These are phyloP conservation scores for Aspergillus sp. DNA, from an alignment of 2,329 filamentous ascomycete species.

Conservation along the genomic window DNA sequence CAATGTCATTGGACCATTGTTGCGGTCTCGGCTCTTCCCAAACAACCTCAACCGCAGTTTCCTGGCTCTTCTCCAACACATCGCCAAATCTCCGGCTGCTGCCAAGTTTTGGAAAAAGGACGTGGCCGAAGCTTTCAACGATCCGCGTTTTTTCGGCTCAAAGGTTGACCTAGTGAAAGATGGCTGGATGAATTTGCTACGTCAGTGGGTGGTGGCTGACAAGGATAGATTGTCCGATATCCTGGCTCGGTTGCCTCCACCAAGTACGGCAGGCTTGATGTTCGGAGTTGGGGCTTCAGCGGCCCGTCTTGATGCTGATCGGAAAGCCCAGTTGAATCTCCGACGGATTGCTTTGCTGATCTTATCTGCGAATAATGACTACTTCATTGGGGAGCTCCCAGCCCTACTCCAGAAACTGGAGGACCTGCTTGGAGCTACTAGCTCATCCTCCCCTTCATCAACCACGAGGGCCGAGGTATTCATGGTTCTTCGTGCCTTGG, in stretches of 20 bases:
- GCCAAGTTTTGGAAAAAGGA: constrained; percentile 94
- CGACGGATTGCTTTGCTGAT: constrained; percentile 77
- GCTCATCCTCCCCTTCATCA: constrained; percentile 87
- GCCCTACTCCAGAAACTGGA: constrained; percentile 77
- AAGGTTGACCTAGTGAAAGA: constrained; percentile 62
- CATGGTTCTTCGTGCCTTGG: constrained; percentile 78
- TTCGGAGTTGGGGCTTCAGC: constrained; percentile 97
- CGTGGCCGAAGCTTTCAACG: constrained; percentile 86
- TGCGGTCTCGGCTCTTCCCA: constrained; percentile 83
- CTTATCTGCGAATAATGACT: constrained; percentile 72
- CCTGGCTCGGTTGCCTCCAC: constrained; percentile 72
- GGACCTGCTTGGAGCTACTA: constrained; percentile 78
- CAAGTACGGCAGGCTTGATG: constrained; percentile 91
- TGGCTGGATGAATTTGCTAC: constrained; percentile 79
- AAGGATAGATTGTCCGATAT: constrained; percentile 86
- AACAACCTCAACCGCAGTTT: constrained; percentile 73
- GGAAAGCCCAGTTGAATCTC: constrained; percentile 85
- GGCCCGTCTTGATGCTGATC: constrained; percentile 89
- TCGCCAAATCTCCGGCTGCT: constrained; percentile 73
- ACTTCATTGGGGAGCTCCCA: constrained; percentile 73
- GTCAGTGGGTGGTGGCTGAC: constrained; percentile 79
- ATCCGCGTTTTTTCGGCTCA: constrained; percentile 78
- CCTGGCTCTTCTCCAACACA: constrained; percentile 70
- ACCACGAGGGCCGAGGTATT: constrained; percentile 85
- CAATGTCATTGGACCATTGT: constrained; percentile 75